Conservation (phyloP, 306 rosid genomes). For the Luffa acutangula region DNA sequence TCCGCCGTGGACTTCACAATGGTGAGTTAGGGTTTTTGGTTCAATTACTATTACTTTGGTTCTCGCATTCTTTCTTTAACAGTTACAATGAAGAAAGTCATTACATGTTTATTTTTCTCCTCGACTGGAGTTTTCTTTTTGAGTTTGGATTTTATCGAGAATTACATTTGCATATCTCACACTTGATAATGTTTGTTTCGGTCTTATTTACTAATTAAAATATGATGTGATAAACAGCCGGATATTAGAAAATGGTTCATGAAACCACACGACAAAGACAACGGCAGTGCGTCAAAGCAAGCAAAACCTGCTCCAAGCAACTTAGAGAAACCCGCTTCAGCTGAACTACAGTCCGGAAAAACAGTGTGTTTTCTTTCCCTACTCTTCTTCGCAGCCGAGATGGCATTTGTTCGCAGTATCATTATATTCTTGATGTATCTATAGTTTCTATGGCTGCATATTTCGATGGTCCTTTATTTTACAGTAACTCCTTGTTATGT, state of each 20-base stretch:
- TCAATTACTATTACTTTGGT: background rate
- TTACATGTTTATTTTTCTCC: background rate
- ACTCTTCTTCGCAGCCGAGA: background rate
- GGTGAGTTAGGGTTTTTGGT: constrained; percentile 5
- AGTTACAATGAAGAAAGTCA: background rate
- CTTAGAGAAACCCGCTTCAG: constrained; percentile 25
- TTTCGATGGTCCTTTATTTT: background rate
- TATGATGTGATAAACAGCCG: constrained; percentile 15
- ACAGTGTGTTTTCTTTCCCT: constrained; percentile 29
- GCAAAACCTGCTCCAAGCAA: constrained; percentile 17
- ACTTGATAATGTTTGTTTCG: background rate
- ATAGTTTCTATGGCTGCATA: background rate
- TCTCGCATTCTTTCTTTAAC: background rate
- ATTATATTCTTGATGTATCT: background rate
- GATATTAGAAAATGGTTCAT: constrained; percentile 96
- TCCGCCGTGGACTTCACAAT: background rate
- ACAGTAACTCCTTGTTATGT: background rate
- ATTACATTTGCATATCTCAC: background rate
- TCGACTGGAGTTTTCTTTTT: background rate
- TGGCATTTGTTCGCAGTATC: background rate
- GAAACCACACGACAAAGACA: constrained; percentile 69
- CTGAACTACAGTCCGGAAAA: constrained; percentile 27
- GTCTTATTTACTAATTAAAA: background rate
- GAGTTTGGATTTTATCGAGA: background rate
- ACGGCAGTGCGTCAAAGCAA: constrained; percentile 31